Base-by-base conservation (phyloP, 192 early-diverging fungal species). In the Phycomyces nitens region DNA sequence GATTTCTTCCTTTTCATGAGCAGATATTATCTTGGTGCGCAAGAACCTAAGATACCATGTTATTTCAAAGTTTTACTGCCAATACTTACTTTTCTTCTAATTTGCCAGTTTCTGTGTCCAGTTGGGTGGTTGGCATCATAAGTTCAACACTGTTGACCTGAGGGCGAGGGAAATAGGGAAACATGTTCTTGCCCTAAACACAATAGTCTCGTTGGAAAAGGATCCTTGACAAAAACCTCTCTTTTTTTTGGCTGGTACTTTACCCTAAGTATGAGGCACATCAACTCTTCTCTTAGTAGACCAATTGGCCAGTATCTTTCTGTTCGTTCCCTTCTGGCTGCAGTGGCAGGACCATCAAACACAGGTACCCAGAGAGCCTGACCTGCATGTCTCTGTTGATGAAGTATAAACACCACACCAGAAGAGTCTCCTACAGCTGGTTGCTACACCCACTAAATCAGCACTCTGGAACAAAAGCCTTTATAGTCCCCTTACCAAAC, bases 251-350 rank as follows among this genome's bases (percentile, higher is more conserved):
- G 52, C 18, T 51, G 16, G 18, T 34, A 10, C 44, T 50, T 51
- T 80, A 87, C 90, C 70, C 84, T 87, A 71, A 86, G 88, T 8
- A 86, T 81, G 40, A 90, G 74, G 66, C 86, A 92, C 57, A 92
- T 84, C 55, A 96, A 75, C 59, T 86, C 70, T 38, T 74, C 72
- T 34, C 84, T 88, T 5, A 85, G 81, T 0, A 96, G 65, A 3
- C 90, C 94, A 47, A 97, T 85, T 2, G 94, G 89, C 96, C 96
- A 98, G 69, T 91, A 92, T 9, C 64, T 47, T 60, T 88, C 89
- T 62, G 82, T 73, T 53, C 70, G 75, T 14, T 74, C 66, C 4
- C 65, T 47, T 7, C 63, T 56, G 21, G 51, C 58, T 11, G 81
- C 78, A 15, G 69, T 65, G 21, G 43, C 65, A 34, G 53, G 58